phyloP scores from a whole-genome alignment of 1,284 basidiomycete species.

The Microstroma glucosiphilum region DNA sequence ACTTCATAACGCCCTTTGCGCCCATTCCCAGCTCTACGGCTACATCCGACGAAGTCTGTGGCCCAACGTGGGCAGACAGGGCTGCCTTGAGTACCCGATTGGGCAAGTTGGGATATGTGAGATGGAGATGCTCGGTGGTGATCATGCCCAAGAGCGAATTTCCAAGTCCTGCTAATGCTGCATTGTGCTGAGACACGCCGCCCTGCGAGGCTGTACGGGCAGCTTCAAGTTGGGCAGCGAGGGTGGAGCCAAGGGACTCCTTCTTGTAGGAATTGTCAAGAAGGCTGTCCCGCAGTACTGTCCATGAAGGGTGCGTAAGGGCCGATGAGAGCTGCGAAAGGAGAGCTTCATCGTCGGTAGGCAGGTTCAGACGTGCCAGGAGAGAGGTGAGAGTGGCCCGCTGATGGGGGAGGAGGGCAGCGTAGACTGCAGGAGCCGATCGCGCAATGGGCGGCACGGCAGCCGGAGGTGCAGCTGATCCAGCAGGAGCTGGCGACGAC shows the following conservation, averaged over 20 bases:
- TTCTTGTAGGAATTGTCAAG: conserved; percentile 11
- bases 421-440: conserved; percentile 37
- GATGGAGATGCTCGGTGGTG: conserved; percentile 74
- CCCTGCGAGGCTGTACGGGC: not conserved
- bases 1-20: conserved; percentile 47
- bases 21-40: conserved; percentile 59
- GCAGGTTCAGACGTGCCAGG: conserved; percentile 34
- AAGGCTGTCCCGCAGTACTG: conserved; percentile 12
- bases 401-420: conserved; percentile 34
- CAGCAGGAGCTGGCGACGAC: not conserved
- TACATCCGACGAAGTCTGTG: conserved; percentile 71
- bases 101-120: conserved; percentile 82
- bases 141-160: conserved; percentile 88
- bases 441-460: conserved; percentile 40
- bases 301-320: conserved; percentile 41
- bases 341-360: conserved; percentile 17
- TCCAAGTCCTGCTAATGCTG: conserved; percentile 70
- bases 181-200: conserved; percentile 58
- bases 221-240: conserved; percentile 10
- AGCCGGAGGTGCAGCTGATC: conserved; percentile 22
- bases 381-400: conserved; percentile 34
- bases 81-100: conserved; percentile 82
- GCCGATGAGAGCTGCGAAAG: conserved; percentile 33
- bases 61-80: conserved; percentile 82
- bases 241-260: conserved; percentile 17